Percentiles rank a stretch among this genome's conserved stretches.
Conservation (phyloP, 2,329 filamentous ascomycete species). For the Bipolaris oryzae region DNA sequence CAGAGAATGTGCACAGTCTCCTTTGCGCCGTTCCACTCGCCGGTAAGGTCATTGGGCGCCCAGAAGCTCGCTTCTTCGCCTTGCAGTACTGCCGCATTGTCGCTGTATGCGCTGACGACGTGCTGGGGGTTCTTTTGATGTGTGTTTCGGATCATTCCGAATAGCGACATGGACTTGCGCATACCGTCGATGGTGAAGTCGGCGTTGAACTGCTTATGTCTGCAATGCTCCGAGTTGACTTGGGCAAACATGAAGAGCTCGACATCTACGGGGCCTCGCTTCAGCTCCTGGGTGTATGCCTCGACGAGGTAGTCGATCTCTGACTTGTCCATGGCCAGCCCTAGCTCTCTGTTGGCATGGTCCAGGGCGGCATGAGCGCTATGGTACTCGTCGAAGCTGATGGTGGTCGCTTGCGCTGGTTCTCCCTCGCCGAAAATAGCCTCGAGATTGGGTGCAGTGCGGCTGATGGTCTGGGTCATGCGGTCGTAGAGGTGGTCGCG, state of each 20-base stretch:
- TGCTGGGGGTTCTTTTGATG: slow-evolving; percentile 77
- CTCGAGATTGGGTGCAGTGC: slow-evolving; percentile 69
- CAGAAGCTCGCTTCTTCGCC: slow-evolving; percentile 77
- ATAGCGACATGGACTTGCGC: slow-evolving; percentile 78
- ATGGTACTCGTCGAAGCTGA: slow-evolving; percentile 69
- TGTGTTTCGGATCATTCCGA: slow-evolving; percentile 96
- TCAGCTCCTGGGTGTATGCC: slow-evolving; percentile 70
- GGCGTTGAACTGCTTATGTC: slow-evolving; percentile 93
- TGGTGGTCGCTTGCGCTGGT: slow-evolving; percentile 70
- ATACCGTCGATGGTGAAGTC: slow-evolving; percentile 93
- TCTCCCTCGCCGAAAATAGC: slow-evolving; percentile 78
- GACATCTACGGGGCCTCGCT: slow-evolving; percentile 78
- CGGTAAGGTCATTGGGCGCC: slow-evolving; percentile 85
- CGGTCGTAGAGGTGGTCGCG: slow-evolving; percentile 83
- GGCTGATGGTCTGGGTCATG: slow-evolving; percentile 87
- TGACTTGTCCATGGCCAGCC: slow-evolving; percentile 82
- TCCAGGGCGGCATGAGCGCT: slow-evolving; percentile 74
- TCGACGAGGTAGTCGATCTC: slow-evolving; percentile 96
- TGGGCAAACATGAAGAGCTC: slow-evolving; percentile 99
- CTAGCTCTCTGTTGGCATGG: slow-evolving; percentile 81
- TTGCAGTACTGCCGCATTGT: slow-evolving; percentile 92
- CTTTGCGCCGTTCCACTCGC: slow-evolving; percentile 84
- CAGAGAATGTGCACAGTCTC: slow-evolving; percentile 86
- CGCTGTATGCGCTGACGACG: slow-evolving; percentile 95
- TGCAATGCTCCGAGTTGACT: slow-evolving; percentile 95